Base-by-base conservation (phyloP, 305 asterid species). In the Fraxinus xanthoxyloides region DNA sequence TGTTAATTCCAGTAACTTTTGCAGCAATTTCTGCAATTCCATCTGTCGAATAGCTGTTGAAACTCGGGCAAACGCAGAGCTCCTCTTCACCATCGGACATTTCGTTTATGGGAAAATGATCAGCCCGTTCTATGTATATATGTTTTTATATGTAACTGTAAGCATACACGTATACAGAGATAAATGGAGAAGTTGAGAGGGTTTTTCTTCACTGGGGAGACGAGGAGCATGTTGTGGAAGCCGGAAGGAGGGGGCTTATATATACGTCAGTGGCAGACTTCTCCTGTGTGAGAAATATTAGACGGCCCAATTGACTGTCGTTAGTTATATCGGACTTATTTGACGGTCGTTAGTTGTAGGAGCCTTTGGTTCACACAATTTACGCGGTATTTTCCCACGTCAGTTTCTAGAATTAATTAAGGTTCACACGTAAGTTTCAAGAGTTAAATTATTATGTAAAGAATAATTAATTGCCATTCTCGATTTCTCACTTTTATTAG, bases 41-140 rank as follows among this genome's bases (percentile, higher is more conserved):
- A 54, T 84, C 80, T 4, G 91, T 75, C 1, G 93, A 85, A 72
- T 92, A 92, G 87, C 90, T 84, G 85, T 70, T 92, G 8, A 92
- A 92, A 87, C 96, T 92, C 13, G 89, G 92, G 65, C 90, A 84
- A 13, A 82, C 2, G 43, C 77, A 85, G 23, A 10, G 75, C 69
- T 84, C 86, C 7, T 81, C 82, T 23, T 36, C 31, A 54, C 28
- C 46, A 81, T 26, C 76, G 13, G 86, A 80, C 88, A 84, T 87
- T 54, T 28, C 65, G 13, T 19, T 65, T 19, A n/a, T n/a, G n/a
- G n/a, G n/a, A n/a, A n/a, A n/a, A 65, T 75, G n/a, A 15, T 79
- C 61, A 74, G 8, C 51, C 36, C 10, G 21, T 8, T 23, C 10
- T 51, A 1, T 46, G 13, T 59, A 61, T 8, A 13, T 73, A 9